Base-by-base conservation (phyloP, 345 rosid species). In the Euphorbia peplus region DNA sequence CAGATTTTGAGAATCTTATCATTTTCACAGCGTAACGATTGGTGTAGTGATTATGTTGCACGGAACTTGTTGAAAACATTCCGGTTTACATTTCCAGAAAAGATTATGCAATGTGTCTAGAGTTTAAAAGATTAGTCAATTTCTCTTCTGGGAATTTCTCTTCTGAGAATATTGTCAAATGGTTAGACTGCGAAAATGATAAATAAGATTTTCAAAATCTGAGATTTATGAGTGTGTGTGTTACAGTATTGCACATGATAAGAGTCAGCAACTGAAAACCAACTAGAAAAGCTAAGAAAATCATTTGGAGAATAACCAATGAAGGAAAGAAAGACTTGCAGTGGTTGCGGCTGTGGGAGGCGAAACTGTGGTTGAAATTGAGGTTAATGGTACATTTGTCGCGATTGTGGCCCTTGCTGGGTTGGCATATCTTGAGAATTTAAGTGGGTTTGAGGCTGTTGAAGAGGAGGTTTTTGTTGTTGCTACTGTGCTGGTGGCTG, bases 321-420 rank as follows among this genome's bases (percentile, higher is more conserved):
- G 93, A 73, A 60, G 89, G 68, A 76, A 81, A 79, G 15, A 78
- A 72, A 60, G 85, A 80, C 59, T 87, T n/a, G n/a, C n/a, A n/a
- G n/a, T n/a, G n/a, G n/a, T n/a, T n/a, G n/a, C n/a, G 79, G 86
- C 55, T 78, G 93, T 26, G 83, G 83, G 57, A 72, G 82, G 42
- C 73, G 89, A 64, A 76, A 79, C 70, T 88, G 97, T 51, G 77
- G 46, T 64, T 79, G 89, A 66, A 79, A 48, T 80, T 81, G 93
- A 50, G 79, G 26, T 39, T 75, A 91, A 69, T n/a, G n/a, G n/a
- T 80, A 90, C 82, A 61, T 64, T 44, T 80, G 92, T 67, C 87
- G 98, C 69, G 83, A 71, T 72, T 80, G 96, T 19, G 83, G 81
- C 73, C 73, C 78, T 60, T 84, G 89, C 74, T 78, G 95, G 30